phyloP scores from a whole-genome alignment of 495 filamentous ascomycete genomes.

The Choiromyces venosus region DNA sequence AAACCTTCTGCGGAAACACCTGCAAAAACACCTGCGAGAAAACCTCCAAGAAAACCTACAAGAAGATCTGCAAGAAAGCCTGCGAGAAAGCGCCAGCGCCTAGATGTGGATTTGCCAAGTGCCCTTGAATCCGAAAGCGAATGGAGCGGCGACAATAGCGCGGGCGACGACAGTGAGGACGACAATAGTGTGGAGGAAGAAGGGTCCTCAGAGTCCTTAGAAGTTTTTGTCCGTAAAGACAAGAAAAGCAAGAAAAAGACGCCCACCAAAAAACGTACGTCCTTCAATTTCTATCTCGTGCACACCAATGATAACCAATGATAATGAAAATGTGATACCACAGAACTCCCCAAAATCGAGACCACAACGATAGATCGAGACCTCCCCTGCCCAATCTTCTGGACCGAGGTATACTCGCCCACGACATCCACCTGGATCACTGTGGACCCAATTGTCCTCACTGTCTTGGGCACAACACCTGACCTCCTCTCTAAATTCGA shows the following conservation, averaged over 20 bases:
- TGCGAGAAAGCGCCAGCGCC: background rate
- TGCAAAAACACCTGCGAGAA: no score
- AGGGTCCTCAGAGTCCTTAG: background rate
- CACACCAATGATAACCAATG: conserved; percentile 27
- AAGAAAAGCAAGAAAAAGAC: conserved; percentile 19
- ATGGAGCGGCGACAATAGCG: conserved; percentile 4
- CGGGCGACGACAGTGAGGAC: conserved; percentile 5
- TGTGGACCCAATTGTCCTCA: conserved; percentile 67
- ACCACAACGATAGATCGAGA: conserved; percentile 55
- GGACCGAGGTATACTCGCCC: conserved; percentile 82
- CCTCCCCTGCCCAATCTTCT: conserved; percentile 80
- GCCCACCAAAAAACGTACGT: conserved; percentile 32
- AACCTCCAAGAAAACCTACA: background rate
- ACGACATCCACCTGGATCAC: conserved; percentile 69
- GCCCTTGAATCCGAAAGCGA: conserved; percentile 11
- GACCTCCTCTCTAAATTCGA: conserved; percentile 74
- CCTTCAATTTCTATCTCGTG: conserved; percentile 15
- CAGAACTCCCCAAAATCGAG: conserved; percentile 16
- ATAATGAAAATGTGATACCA: conserved; percentile 22
- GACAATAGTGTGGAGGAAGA: conserved; percentile 6
- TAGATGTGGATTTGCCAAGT: background rate
- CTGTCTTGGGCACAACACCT: conserved; percentile 59
- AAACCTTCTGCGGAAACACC: no score
- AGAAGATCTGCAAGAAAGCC: background rate
- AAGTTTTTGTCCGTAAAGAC: conserved; percentile 10